Conservation (phyloP, 176 grass and related monocot genomes). For the Eleusine coracana region DNA sequence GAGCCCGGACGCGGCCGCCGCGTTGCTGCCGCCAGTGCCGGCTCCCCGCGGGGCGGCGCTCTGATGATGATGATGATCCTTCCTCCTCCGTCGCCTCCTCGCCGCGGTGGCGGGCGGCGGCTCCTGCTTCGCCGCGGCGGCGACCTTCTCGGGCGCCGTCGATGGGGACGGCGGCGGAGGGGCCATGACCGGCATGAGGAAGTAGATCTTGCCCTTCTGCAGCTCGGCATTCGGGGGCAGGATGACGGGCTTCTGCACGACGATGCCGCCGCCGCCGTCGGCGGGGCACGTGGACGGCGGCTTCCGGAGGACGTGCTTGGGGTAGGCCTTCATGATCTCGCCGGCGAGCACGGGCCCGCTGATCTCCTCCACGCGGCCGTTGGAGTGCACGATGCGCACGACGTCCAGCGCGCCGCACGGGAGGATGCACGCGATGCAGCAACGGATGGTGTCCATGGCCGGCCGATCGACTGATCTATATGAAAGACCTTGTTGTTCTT, state of each 20-base stretch:
- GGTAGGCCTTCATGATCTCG: slow-evolving; percentile 90
- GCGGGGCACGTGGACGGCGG: slow-evolving; percentile 57
- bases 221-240: slow-evolving; percentile 89
- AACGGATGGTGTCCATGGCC: slow-evolving; percentile 82
- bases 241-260: slow-evolving; percentile 66
- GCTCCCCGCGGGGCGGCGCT: neutral
- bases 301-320: slow-evolving; percentile 85
- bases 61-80: slow-evolving; percentile 22
- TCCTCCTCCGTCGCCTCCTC: slow-evolving; percentile 68
- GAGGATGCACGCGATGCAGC: slow-evolving; percentile 98
- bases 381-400: slow-evolving; percentile 95
- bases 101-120: neutral
- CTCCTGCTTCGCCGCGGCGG: neutral
- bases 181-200: slow-evolving; percentile 71
- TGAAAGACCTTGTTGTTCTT: neutral
- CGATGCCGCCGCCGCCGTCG: slow-evolving; percentile 48
- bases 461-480: neutral
- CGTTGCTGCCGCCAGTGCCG: neutral
- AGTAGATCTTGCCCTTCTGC: slow-evolving; percentile 95
- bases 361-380: slow-evolving; percentile 93
- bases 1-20: neutral
- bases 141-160: slow-evolving; percentile 39
- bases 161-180: neutral
- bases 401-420: slow-evolving; percentile 97
- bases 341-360: slow-evolving; percentile 70